A percentile compares a stretch with the other conserved stretches of the same genome.
Conservation (phyloP, 257 asterid species). For the Oldenlandia corymbosa region DNA sequence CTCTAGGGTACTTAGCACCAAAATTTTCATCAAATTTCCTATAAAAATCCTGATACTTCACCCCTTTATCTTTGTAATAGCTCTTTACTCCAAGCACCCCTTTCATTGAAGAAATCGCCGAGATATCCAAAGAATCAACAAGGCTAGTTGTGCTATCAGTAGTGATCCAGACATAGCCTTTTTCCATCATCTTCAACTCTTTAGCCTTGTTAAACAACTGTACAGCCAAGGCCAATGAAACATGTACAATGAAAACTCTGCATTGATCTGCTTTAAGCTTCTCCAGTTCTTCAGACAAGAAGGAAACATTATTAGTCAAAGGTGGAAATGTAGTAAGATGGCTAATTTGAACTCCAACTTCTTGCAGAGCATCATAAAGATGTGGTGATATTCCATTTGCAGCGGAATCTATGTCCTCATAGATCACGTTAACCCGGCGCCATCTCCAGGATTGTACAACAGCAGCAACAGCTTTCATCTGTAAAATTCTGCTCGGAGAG, state of each 20-base stretch:
- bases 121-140: constrained; percentile 24
- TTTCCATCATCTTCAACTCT: constrained; percentile 32
- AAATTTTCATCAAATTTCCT: constrained; percentile 14
- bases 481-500: constrained; percentile 22
- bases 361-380: constrained; percentile 25
- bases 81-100: constrained; percentile 29
- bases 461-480: constrained; percentile 29
- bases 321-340: constrained; percentile 20
- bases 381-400: constrained; percentile 21
- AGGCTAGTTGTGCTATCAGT: constrained; percentile 23
- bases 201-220: constrained; percentile 27
- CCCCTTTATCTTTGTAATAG: constrained; percentile 3
- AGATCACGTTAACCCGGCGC: constrained; percentile 35
- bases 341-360: constrained; percentile 24
- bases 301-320: not conserved
- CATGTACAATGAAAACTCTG: constrained; percentile 36
- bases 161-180: constrained; percentile 35
- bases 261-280: constrained; percentile 25
- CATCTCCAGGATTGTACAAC: constrained; percentile 24
- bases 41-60: constrained; percentile 14
- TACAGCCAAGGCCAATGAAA: constrained; percentile 14
- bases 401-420: constrained; percentile 30
- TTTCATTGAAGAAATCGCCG: constrained; percentile 23
- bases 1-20: constrained; percentile 12
- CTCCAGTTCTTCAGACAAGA: constrained; percentile 21